phyloP scores from a whole-genome alignment of 805 yeast genomes.

The Saccharomycopsis guyanensis region DNA sequence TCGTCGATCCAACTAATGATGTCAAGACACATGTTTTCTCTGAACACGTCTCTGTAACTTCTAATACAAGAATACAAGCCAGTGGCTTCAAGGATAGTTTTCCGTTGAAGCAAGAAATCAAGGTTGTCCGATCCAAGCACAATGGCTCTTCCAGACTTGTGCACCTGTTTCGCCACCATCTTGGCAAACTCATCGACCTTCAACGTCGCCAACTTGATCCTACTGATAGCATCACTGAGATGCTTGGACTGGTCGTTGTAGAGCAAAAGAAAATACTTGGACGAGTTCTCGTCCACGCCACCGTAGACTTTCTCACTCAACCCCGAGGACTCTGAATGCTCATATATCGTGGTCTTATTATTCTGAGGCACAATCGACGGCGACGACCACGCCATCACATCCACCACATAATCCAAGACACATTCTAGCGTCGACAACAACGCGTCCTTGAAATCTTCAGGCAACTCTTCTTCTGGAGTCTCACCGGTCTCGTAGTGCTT shows the following conservation, averaged over 20 bases:
- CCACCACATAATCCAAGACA: conserved; percentile 52
- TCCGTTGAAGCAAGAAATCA: conserved; percentile 42
- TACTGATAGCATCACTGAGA: conserved; percentile 60
- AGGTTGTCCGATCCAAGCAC: conserved; percentile 53
- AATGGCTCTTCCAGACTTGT: conserved; percentile 58
- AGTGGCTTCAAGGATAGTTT: conserved; percentile 47
- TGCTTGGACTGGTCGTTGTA: conserved; percentile 81
- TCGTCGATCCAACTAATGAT: conserved; percentile 60
- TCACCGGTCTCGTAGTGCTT: conserved; percentile 25
- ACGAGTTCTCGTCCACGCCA: conserved; percentile 36
- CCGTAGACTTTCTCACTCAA: conserved; percentile 40
- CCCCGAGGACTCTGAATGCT: conserved; percentile 28
- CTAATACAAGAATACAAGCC: conserved; percentile 63
- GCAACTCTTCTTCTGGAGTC: conserved; percentile 31
- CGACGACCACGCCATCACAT: conserved; percentile 46
- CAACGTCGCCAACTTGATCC: conserved; percentile 56
- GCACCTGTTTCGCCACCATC: conserved; percentile 63
- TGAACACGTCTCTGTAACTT: conserved; percentile 57
- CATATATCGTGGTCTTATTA: conserved; percentile 24
- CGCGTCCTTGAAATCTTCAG: conserved; percentile 35
- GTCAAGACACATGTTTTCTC: conserved; percentile 77
- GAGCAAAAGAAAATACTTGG: conserved; percentile 46
- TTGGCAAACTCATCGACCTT: conserved; percentile 58
- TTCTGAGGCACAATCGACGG: conserved; percentile 28
- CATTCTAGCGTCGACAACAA: conserved; percentile 37